Conservation (phyloP, 2,329 filamentous ascomycete species). For the Botrytis paeoniae region DNA sequence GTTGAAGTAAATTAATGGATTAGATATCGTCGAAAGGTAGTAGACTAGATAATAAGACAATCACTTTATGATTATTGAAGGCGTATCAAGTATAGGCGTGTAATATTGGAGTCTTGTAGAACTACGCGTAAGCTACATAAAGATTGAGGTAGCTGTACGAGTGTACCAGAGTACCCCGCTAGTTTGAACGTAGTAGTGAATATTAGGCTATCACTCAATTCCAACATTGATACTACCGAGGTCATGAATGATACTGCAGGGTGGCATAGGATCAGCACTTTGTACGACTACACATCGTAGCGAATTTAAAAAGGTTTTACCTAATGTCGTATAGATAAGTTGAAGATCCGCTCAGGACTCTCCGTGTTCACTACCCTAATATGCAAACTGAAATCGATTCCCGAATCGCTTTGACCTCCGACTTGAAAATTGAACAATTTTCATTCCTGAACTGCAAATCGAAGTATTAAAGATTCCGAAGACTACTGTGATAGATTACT, state of each 20-base stretch:
- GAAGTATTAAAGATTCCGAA: too few relatives aligned
- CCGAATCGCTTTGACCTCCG: not conserved
- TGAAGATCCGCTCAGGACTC: rapidly evolving
- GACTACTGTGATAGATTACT: not conserved
- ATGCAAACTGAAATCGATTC: not conserved
- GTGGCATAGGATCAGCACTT: not conserved
- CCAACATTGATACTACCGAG: not conserved
- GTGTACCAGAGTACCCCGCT: not conserved
- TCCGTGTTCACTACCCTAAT: not conserved
- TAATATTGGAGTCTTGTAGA: not conserved
- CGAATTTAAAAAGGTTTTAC: too few relatives aligned
- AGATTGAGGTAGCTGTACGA: not conserved
- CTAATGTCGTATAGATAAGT: not conserved
- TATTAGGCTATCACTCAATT: not conserved
- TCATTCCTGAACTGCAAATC: too few relatives aligned
- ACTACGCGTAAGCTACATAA: not conserved
- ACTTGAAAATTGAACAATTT: too few relatives aligned
- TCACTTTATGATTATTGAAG: not conserved
- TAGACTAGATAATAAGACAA: too few relatives aligned
- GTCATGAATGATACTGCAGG: not conserved
- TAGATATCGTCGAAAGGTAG: too few relatives aligned
- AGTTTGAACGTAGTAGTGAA: not conserved
- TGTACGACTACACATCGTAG: too few relatives aligned
- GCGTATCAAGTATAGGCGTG: too few relatives aligned
- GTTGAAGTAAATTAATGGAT: too few relatives aligned